Conservation (phyloP, 1,284 basidiomycete genomes). For the Leccinum proliferum region DNA sequence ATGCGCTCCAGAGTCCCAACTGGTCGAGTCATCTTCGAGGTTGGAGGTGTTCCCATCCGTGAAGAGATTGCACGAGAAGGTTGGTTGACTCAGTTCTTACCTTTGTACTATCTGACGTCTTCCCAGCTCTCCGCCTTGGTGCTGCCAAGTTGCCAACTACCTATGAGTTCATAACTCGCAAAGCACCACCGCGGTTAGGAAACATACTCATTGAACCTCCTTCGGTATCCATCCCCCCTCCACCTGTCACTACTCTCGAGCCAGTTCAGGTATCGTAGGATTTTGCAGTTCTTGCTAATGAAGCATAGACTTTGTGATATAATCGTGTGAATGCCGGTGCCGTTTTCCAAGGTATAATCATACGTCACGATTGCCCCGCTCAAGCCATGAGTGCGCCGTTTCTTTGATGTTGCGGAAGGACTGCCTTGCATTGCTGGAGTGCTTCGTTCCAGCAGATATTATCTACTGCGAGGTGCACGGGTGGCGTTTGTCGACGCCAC, state of each 20-base stretch:
- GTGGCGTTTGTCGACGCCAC: background rate
- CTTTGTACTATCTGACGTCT: conserved; percentile 2
- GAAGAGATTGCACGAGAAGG: conserved; percentile 93
- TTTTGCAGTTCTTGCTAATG: background rate
- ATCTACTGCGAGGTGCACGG: background rate
- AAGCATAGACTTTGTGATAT: conserved; percentile 5
- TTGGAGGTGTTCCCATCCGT: conserved; percentile 87
- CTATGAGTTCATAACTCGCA: conserved; percentile 82
- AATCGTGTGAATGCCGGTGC: background rate
- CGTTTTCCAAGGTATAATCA: background rate
- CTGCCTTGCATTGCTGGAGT: background rate
- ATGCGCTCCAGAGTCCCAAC: conserved; percentile 63
- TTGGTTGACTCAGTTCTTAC: conserved; percentile 25
- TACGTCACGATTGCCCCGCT: no score
- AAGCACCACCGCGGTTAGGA: conserved; percentile 78
- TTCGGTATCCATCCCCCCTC: conserved; percentile 9
- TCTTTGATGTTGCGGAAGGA: background rate
- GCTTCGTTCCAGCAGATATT: background rate
- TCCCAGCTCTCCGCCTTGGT: conserved; percentile 80
- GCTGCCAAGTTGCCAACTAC: conserved; percentile 85
- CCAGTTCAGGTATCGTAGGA: conserved; percentile 5
- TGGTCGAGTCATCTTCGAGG: conserved; percentile 94
- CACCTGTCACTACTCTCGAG: conserved; percentile 16
- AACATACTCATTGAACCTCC: conserved; percentile 50
- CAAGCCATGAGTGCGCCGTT: background rate